Conservation (phyloP, 805 yeast genomes). For the Komagataella phaffii region DNA sequence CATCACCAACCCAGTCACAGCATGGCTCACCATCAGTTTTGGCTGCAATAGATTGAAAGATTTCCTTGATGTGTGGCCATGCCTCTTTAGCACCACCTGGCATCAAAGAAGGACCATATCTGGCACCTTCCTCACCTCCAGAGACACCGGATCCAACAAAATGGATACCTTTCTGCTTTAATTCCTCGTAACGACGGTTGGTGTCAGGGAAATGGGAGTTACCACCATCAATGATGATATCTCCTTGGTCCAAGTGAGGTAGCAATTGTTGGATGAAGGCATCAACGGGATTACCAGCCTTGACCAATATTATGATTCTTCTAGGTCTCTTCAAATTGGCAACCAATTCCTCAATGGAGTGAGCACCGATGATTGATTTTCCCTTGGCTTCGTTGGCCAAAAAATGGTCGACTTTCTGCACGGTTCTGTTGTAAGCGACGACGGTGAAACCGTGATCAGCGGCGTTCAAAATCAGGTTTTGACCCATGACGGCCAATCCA, state of each 20-base stretch:
- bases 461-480: conserved; percentile 90
- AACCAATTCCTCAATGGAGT: conserved; percentile 76
- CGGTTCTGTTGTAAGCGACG: conserved; percentile 97
- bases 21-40: conserved; percentile 98
- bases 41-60: conserved; percentile 93
- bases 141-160: conserved; percentile 99
- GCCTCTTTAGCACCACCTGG: conserved; percentile 98
- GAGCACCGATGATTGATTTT: conserved; percentile 91
- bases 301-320: conserved; percentile 85
- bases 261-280: conserved; percentile 75
- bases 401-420: conserved; percentile 89
- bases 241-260: conserved; percentile 91
- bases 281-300: conserved; percentile 95
- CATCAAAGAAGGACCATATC: conserved; percentile 98
- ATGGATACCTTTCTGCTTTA: conserved; percentile 73
- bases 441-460: conserved; percentile 99
- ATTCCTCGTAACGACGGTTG: conserved; percentile 89
- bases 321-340: conserved; percentile 93
- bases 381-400: conserved; percentile 94
- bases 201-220: conserved; percentile 99
- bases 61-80: conserved; percentile 96
- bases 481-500: conserved; percentile 99
- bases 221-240: conserved; percentile 98
- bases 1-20: conserved; percentile 99
- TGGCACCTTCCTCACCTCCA: conserved; percentile 99